A percentile compares a stretch with the other conserved stretches of the same genome.
Evolutionary conservation across 768 basidiomycete genomes (phyloP).

Genomic region (Russula compacta): DNA sequence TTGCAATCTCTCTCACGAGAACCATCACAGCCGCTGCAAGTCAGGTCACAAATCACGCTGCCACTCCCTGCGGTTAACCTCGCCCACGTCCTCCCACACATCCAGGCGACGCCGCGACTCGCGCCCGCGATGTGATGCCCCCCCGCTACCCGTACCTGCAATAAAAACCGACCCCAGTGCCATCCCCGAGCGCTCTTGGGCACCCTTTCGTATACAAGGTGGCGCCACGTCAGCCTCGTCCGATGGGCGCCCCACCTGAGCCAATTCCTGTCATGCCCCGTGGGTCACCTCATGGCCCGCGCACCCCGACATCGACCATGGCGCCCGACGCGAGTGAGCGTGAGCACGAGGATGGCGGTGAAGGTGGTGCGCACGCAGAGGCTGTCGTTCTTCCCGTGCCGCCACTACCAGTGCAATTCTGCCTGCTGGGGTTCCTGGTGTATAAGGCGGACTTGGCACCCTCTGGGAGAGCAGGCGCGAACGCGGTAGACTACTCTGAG

Average conservation of each 20-base stretch:
- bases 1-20: too few species aligned
- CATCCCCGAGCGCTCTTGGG: too few species aligned
- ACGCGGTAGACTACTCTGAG: neutral
- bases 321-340: neutral
- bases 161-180: too few species aligned
- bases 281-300: neutral
- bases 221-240: too few species aligned
- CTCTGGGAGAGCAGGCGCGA: neutral
- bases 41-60: too few species aligned
- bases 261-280: neutral
- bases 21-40: too few species aligned
- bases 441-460: neutral
- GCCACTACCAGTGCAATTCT: constrained; percentile 18
- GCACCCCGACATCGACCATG: neutral
- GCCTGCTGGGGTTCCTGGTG: constrained; percentile 15
- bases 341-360: neutral
- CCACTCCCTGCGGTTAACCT: too few species aligned
- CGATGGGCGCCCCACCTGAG: neutral
- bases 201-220: too few species aligned
- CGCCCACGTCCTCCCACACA: too few species aligned
- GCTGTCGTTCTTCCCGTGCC: constrained; percentile 7
- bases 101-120: too few species aligned
- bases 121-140: too few species aligned
- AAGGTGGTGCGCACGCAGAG: neutral
- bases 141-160: too few species aligned